A percentile compares a stretch with the other conserved stretches of the same genome.
Evolutionary conservation across 192 early-diverging fungal species (phyloP).

Genomic region (Podila horticola): DNA sequence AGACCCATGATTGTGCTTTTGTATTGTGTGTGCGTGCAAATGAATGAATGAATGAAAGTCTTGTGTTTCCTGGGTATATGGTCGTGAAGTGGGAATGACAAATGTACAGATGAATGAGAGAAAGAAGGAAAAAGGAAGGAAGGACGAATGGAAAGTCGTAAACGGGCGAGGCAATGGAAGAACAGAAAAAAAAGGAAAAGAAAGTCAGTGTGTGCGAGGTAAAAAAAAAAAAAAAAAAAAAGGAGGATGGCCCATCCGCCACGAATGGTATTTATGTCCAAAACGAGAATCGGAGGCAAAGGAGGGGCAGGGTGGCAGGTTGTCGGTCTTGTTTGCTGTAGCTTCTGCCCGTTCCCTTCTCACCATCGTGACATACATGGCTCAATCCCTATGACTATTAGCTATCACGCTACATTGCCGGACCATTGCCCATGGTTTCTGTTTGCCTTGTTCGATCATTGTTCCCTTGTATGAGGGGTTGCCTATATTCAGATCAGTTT

Average conservation of each 20-base stretch:
- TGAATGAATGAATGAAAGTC: not conserved
- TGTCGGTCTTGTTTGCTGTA: too few species aligned
- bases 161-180: not conserved
- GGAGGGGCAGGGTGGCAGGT: too few species aligned
- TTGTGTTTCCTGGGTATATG: not conserved
- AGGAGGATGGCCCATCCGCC: not conserved
- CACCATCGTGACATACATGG: too few species aligned
- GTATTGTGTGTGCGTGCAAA: not conserved
- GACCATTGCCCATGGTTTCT: too few species aligned
- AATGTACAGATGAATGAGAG: not conserved
- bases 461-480: too few species aligned
- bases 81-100: not conserved
- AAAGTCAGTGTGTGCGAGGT: not conserved
- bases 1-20: slow-evolving; percentile 45
- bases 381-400: too few species aligned
- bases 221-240: not conserved
- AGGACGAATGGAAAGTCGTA: not conserved
- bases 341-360: too few species aligned
- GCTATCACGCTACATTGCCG: too few species aligned
- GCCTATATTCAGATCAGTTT: too few species aligned
- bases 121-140: not conserved
- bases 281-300: too few species aligned
- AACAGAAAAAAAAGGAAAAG: not conserved
- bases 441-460: too few species aligned
- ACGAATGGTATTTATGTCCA: not conserved